A percentile compares a stretch with the other conserved stretches of the same genome.
Conservation (phyloP, 371 early-diverging fungal species). For the Quaeritorhiza haematococci region DNA sequence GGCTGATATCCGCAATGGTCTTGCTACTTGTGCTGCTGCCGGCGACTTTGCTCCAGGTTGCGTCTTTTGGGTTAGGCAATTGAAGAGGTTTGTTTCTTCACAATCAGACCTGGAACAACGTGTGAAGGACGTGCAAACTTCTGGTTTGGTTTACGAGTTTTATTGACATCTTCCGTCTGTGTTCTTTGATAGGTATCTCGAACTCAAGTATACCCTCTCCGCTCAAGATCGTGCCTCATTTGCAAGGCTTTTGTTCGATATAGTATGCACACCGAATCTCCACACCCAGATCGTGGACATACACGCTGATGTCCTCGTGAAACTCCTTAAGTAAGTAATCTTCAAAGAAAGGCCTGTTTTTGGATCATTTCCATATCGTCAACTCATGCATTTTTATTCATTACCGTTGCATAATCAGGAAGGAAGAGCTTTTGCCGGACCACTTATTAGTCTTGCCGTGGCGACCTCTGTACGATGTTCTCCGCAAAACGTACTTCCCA, state of each 20-base stretch:
- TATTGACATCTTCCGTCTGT: too few relatives aligned
- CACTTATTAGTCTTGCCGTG: slow-evolving; percentile 63
- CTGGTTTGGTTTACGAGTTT: too few relatives aligned
- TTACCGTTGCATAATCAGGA: slow-evolving; percentile 25
- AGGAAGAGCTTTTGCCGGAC: slow-evolving; percentile 43
- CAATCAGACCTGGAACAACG: too few relatives aligned
- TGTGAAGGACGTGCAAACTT: too few relatives aligned
- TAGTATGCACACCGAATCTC: slow-evolving; percentile 57
- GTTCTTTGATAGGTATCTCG: slow-evolving; percentile 48
- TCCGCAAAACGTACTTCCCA: slow-evolving; percentile 52
- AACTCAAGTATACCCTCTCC: slow-evolving; percentile 61
- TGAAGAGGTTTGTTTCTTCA: slow-evolving; percentile 53
- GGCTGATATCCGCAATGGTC: slow-evolving; percentile 44
- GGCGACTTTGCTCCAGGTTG: slow-evolving; percentile 59
- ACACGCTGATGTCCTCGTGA: slow-evolving; percentile 47
- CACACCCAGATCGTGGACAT: slow-evolving; percentile 54
- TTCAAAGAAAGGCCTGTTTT: not conserved
- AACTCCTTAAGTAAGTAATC: slow-evolving; percentile 55
- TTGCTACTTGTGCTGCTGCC: slow-evolving; percentile 47
- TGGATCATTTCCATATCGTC: not conserved
- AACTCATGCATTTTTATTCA: not conserved
- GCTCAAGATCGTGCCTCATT: slow-evolving; percentile 53
- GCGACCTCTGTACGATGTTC: slow-evolving; percentile 66
- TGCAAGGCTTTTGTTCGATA: slow-evolving; percentile 52
- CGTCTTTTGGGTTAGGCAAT: slow-evolving; percentile 51